Percentiles rank a stretch among this genome's conserved stretches.
phyloP scores from a whole-genome alignment of 768 basidiomycete species.

The Auricularia sp. region DNA sequence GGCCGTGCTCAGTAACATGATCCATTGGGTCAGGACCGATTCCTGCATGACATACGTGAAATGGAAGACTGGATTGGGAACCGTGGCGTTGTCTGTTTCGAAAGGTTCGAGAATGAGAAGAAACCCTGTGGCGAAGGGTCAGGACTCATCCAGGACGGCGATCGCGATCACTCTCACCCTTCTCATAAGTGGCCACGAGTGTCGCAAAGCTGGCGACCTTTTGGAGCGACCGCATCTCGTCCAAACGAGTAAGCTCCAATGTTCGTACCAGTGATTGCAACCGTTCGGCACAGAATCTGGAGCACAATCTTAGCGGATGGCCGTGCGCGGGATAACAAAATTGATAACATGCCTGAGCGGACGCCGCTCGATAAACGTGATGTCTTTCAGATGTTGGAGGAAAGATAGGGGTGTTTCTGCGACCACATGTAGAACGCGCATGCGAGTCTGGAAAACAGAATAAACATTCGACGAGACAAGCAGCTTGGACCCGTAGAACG shows the following conservation, averaged over 20 bases:
- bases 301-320: slow-evolving; percentile 4
- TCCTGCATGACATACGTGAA: slow-evolving; percentile 54
- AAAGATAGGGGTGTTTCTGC: slow-evolving; percentile 97
- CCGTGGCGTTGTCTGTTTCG: slow-evolving; percentile 96
- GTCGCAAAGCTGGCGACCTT: slow-evolving; percentile 96
- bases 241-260: slow-evolving; percentile 75
- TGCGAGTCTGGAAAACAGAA: slow-evolving; percentile 59
- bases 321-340: background rate
- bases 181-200: slow-evolving; percentile 94
- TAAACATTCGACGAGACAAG: background rate
- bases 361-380: slow-evolving; percentile 92
- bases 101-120: slow-evolving; percentile 94
- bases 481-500: background rate
- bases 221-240: slow-evolving; percentile 86
- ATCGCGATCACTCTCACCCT: slow-evolving; percentile 40
- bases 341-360: slow-evolving; percentile 63
- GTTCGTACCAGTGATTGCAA: slow-evolving; percentile 90
- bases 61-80: slow-evolving; percentile 97
- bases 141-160: background rate
- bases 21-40: background rate
- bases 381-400: slow-evolving; percentile 94
- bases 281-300: slow-evolving; percentile 92
- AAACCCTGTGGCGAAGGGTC: slow-evolving; percentile 50
- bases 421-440: slow-evolving; percentile 98
- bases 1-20: background rate